Conservation (phyloP, 1,139 yeast species). For the Hyphopichia pseudoburtonii region DNA sequence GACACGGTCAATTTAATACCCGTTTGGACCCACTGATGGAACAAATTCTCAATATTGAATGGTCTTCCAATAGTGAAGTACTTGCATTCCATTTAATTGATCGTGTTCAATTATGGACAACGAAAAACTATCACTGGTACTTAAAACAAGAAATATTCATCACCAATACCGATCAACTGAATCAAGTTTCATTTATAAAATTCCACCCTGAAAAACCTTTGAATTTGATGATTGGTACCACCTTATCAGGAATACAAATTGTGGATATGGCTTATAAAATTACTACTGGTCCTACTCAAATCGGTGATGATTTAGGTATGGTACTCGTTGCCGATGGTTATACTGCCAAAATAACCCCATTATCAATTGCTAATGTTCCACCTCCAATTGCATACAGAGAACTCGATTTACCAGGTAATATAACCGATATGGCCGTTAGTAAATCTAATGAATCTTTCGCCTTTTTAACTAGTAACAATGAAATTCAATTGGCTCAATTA, state of each 20-base stretch:
- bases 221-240: constrained; percentile 65
- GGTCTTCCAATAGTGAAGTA: constrained; percentile 85
- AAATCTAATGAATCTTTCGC: constrained; percentile 61
- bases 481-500: constrained; percentile 22
- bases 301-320: constrained; percentile 76
- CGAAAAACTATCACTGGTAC: constrained; percentile 95
- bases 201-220: constrained; percentile 93
- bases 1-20: constrained; percentile 83
- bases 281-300: constrained; percentile 64
- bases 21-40: constrained; percentile 53
- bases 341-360: constrained; percentile 75
- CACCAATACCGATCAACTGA: constrained; percentile 21
- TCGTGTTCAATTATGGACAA: constrained; percentile 81
- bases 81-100: constrained; percentile 65
- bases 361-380: constrained; percentile 85
- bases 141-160: constrained; percentile 72
- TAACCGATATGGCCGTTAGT: constrained; percentile 66
- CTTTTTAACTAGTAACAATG: constrained; percentile 45
- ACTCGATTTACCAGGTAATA: constrained; percentile 48
- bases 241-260: constrained; percentile 49
- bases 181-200: constrained; percentile 49
- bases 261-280: constrained; percentile 68
- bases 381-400: constrained; percentile 88
- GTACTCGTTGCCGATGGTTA: constrained; percentile 79
- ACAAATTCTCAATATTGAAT: constrained; percentile 53